These are phyloP conservation scores for Eucalyptus urophylla DNA, from an alignment of 345 rosid species.

Conservation along the genomic window DNA sequence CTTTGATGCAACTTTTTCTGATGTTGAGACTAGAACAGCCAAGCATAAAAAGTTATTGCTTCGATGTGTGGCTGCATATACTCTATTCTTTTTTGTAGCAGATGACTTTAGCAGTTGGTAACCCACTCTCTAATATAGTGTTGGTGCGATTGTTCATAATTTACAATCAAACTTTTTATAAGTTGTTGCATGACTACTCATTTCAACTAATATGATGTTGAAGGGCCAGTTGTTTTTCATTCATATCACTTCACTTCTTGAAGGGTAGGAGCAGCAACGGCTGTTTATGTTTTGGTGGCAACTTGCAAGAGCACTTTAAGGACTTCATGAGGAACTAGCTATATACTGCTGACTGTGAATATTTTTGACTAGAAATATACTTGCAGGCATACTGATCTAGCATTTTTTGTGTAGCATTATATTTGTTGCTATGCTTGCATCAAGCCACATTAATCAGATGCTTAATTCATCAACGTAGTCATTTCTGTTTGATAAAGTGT, in stretches of 20 bases:
- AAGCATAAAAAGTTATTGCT: neutral
- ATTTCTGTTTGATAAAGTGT: neutral
- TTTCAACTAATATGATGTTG: neutral
- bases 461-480: neutral
- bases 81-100: neutral
- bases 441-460: neutral
- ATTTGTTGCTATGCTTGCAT: neutral
- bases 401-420: neutral
- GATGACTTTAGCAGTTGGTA: neutral
- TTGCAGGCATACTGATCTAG: neutral
- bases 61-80: neutral
- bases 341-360: neutral
- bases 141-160: neutral
- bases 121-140: neutral
- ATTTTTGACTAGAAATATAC: neutral
- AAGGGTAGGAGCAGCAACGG: neutral
- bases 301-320: neutral
- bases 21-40: neutral
- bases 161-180: neutral
- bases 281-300: neutral
- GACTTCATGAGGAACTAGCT: neutral
- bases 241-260: neutral
- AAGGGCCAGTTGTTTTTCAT: neutral
- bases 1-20: neutral
- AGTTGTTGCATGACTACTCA: neutral